Base-by-base conservation (phyloP, 2,329 filamentous ascomycete species). In the Diaporthe sp. region DNA sequence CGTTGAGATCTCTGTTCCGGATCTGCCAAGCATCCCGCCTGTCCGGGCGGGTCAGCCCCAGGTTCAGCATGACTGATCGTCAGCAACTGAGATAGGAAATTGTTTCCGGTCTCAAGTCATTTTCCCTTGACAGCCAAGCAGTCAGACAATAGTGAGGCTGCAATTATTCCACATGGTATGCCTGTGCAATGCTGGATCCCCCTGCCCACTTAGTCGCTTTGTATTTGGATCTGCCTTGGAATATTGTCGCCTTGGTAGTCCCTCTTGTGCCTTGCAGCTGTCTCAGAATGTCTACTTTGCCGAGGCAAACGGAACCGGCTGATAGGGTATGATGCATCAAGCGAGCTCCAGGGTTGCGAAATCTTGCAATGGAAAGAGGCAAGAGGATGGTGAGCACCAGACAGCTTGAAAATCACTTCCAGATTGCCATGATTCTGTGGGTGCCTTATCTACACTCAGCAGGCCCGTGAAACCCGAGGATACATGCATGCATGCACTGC, bases 21-120 rank as follows among this genome's bases (percentile, higher is more conserved):
- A 39, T 55, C 65, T 70, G 49, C 49, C 65, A 70, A 55, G 65
- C 34, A 53, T 28, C 49, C 65, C 65, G 22, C 65, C 13, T 39
- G 46, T 25, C 46, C 46, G 9, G 65, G 34, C 13, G 65, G 65
- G 46, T 61, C 58, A 42, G 58, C 19, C 58, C 37, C 58, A 17
- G 58, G 37, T 42, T 68, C 13, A 31, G 13, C 31, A 53, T 55
- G 34, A 34, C 65, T 70, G 62, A 62, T 19, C 12, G 65, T 53
- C 65, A 68, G 46, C 46, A 19, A 19, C 65, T 42, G 49, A 55
- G 46, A 55, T 55, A 22, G 31, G 22, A 53, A 37, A 68, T 17
- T 28, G 0, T 55, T 13, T 55, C 49, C 22, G 17, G 49, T 53
- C 65, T 10, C 44, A 37, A 17, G 28, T 67, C 46, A 15, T 19